Evolutionary conservation across 768 basidiomycete genomes (phyloP).

Genomic region (Termitomyces titanicus): DNA sequence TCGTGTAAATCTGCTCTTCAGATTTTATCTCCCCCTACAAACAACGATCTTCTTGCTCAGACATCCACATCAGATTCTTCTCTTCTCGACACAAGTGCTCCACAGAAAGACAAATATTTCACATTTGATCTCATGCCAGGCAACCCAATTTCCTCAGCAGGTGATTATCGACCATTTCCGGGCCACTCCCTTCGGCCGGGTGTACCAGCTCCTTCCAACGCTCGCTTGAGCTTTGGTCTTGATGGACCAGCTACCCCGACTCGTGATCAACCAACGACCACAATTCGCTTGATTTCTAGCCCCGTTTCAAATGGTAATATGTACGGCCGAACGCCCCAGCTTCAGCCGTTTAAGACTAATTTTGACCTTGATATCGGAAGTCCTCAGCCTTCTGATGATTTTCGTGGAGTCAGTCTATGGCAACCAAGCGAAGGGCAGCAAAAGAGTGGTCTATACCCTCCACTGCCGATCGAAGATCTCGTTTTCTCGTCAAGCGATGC

Average conservation of each 20-base stretch:
- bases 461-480: conserved; percentile 30
- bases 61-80: conserved; percentile 42
- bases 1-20: conserved; percentile 21
- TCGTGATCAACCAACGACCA: conserved; percentile 42
- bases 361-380: conserved; percentile 67
- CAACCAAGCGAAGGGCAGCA: conserved; percentile 20
- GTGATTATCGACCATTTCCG: conserved; percentile 48
- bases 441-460: conserved; percentile 32
- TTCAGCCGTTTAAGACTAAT: conserved; percentile 61
- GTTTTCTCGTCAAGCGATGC: conserved; percentile 13
- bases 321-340: conserved; percentile 49
- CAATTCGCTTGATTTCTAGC: conserved; percentile 46
- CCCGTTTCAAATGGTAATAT: conserved; percentile 19
- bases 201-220: conserved; percentile 55
- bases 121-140: conserved; percentile 31
- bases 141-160: conserved; percentile 10
- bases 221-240: conserved; percentile 57
- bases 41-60: conserved; percentile 35
- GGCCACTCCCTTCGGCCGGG: conserved; percentile 58
- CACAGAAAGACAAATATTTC: conserved; percentile 49
- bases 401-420: conserved; percentile 25
- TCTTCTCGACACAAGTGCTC: conserved; percentile 27
- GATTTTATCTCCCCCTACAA: conserved; percentile 19
- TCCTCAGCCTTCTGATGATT: conserved; percentile 30
- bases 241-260: conserved; percentile 38